Evolutionary conservation across 495 filamentous ascomycete species (phyloP).

Genomic region (Halenospora varia): DNA sequence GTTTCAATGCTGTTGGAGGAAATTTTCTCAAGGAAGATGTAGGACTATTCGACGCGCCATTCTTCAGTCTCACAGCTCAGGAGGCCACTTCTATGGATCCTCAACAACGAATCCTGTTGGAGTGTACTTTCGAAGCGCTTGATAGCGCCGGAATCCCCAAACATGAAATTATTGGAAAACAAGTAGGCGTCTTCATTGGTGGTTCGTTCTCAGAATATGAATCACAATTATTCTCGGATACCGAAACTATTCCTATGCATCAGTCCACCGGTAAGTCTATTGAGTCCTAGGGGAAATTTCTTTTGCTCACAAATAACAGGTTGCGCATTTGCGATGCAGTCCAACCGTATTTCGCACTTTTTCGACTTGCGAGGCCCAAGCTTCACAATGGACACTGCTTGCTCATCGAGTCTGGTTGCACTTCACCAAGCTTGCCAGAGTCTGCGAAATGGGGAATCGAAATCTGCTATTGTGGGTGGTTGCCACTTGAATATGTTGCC

Average conservation of each 20-base stretch:
- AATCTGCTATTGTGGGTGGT: constrained; percentile 33
- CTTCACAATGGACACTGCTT: constrained; percentile 80
- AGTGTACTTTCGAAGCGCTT: constrained; percentile 53
- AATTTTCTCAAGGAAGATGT: constrained; percentile 49
- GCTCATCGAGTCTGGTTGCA: constrained; percentile 66
- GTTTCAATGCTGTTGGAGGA: constrained; percentile 26
- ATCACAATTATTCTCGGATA: constrained; percentile 1
- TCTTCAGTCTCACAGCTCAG: constrained; percentile 54
- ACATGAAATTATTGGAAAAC: constrained; percentile 29
- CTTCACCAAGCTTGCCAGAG: constrained; percentile 75
- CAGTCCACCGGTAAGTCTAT: constrained; percentile 34
- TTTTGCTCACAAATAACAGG: constrained; percentile 24
- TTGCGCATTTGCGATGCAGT: constrained; percentile 44
- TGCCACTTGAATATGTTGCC: constrained; percentile 37
- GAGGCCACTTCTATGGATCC: constrained; percentile 59
- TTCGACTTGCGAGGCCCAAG: constrained; percentile 53
- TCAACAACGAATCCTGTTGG: constrained; percentile 49
- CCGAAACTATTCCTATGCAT: background rate
- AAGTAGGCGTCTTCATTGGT: constrained; percentile 39
- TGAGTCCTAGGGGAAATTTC: constrained; percentile 35
- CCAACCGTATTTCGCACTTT: constrained; percentile 56
- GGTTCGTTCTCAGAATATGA: constrained; percentile 26
- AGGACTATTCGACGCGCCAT: constrained; percentile 50
- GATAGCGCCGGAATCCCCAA: constrained; percentile 47
- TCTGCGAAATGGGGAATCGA: constrained; percentile 55